Conservation (phyloP, 768 basidiomycete species). For the Lactarius trivialis region DNA sequence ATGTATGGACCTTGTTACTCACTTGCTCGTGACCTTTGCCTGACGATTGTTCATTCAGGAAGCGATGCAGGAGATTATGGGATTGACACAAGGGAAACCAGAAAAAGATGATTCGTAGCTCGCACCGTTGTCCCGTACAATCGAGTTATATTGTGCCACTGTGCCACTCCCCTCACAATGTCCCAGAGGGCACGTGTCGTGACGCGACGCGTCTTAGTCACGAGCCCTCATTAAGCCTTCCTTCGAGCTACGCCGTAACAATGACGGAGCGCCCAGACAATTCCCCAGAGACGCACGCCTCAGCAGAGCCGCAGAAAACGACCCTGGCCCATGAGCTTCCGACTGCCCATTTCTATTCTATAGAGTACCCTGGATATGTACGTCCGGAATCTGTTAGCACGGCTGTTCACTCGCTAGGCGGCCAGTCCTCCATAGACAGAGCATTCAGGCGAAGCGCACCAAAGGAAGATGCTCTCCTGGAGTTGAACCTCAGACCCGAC, state of each 20-base stretch:
- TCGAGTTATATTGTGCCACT: not conserved
- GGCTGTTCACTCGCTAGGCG: constrained; percentile 62
- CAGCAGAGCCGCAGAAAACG: constrained; percentile 1
- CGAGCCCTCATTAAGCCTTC: not conserved
- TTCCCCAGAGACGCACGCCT: not conserved
- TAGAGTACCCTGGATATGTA: constrained; percentile 91
- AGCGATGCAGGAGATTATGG: constrained; percentile 39
- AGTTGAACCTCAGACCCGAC: constrained; percentile 66
- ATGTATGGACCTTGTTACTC: constrained; percentile 36
- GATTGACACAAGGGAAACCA: constrained; percentile 24
- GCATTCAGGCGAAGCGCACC: constrained; percentile 67
- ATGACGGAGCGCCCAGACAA: not conserved
- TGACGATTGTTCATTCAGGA: constrained; percentile 34
- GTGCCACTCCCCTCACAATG: no score
- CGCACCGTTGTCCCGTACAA: not conserved
- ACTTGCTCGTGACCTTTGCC: not conserved
- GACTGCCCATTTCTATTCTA: constrained; percentile 58
- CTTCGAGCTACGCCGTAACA: not conserved
- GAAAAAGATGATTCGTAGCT: constrained; percentile 14
- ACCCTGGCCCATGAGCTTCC: constrained; percentile 45
- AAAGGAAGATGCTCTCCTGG: constrained; percentile 60
- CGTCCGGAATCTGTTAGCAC: constrained; percentile 49
- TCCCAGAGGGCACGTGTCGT: not conserved
- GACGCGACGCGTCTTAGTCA: not conserved
- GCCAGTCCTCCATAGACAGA: constrained; percentile 60